Evolutionary conservation across 768 basidiomycete species (phyloP), one percentile per base, ranked within the genome.

Genomic region (Hortiboletus flavorubellus): DNA sequence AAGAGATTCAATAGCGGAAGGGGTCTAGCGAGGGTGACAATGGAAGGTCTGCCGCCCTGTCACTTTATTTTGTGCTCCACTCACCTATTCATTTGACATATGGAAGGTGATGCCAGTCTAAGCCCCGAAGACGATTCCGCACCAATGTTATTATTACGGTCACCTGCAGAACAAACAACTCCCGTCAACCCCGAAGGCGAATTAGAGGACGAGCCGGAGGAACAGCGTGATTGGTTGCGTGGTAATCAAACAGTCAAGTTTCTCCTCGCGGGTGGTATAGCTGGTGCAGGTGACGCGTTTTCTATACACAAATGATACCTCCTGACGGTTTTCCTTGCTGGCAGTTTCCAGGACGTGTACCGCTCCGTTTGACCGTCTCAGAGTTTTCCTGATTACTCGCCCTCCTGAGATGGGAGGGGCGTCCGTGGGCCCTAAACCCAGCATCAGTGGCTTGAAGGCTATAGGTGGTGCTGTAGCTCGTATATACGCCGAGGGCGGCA

Each of bases 361-460:
- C 0, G 97, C 97, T 7, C 97, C 97, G 1, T 98, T 98, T 61
- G 97, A 99, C 75, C 85, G 97, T 51, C 78, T 99, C 48, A 99
- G 96, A 71, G 82, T 99, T 52, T 98, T 97, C 72, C 80, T 99
- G 54, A 98, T 98, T 58, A 98, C 97, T 26, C 80, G 91, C 54
- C 77, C 87, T 35, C 86, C 86, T 62, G 87, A 91, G 64, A 79
- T 88, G 26, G 82, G 84, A 21, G 86, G 84, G 12, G 64, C 81
- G 18, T 60, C 77, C 6, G 59, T 82, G 35, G 67, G 74, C 23
- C 71, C 76, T 10, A 75, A 74, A 63, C 73, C 78, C 48, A 69
- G 74, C 58, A 64, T 80, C n/a, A 68, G 76, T 46, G 85, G 87
- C 12, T 62, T 83, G 57, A 84, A 78, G 58, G 80, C 87, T 30